phyloP scores from a whole-genome alignment of 2,329 filamentous ascomycete genomes.

The Trichoderma koningii region DNA sequence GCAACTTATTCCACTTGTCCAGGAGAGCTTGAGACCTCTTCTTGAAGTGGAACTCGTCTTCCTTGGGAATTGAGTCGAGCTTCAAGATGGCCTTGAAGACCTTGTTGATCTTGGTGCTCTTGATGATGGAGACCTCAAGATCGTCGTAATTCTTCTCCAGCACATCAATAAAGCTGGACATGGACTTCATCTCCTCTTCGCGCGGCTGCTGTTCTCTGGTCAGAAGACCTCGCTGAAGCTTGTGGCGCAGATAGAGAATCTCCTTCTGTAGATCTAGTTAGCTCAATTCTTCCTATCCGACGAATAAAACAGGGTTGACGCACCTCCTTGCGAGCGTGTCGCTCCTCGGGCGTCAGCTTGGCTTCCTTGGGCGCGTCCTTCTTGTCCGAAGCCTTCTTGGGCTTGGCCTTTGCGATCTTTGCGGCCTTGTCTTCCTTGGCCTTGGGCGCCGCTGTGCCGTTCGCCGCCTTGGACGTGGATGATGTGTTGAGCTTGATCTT shows the following conservation, averaged over 20 bases:
- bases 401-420: constrained; percentile 57
- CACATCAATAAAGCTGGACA: constrained; percentile 77
- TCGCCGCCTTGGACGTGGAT: constrained; percentile 68
- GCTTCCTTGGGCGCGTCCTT: constrained; percentile 58
- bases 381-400: constrained; percentile 62
- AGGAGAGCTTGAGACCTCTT: constrained; percentile 75
- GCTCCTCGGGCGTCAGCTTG: constrained; percentile 60
- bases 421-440: constrained; percentile 56
- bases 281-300: constrained; percentile 24
- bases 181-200: constrained; percentile 77
- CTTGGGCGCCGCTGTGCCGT: constrained; percentile 61
- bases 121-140: constrained; percentile 86
- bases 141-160: constrained; percentile 80
- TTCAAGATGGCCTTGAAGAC: constrained; percentile 94
- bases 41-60: constrained; percentile 89
- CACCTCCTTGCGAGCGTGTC: constrained; percentile 61
- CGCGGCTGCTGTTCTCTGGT: constrained; percentile 82
- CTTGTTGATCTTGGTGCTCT: constrained; percentile 96
- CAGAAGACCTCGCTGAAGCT: constrained; percentile 91
- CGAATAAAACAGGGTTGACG: constrained; percentile 30
- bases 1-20: constrained; percentile 84
- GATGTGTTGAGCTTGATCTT: constrained; percentile 67
- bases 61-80: constrained; percentile 78
- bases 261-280: constrained; percentile 58
- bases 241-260: constrained; percentile 91